Base-by-base conservation (phyloP, 176 grass and related monocot species). In the Triticum urartu region DNA sequence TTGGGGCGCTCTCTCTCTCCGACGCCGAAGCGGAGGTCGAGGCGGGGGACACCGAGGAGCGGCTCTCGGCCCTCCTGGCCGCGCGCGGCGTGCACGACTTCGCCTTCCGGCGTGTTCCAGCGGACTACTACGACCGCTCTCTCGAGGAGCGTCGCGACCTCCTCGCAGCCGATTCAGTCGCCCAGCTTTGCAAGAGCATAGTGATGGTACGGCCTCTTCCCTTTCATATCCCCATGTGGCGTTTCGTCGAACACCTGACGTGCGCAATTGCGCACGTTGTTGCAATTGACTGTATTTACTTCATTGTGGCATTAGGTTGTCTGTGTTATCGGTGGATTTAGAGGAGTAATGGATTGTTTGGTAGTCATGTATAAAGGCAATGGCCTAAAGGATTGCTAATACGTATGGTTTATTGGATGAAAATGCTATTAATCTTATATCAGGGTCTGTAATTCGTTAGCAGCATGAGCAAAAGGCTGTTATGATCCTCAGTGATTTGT, bases 121-220 rank as follows among this genome's bases (percentile, higher is more conserved):
- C 69, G 9, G 97, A 98, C 86, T 98, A 95, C 87, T 98, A 98
- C 71, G 93, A 95, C 38, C 87, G 84, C 12, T 5, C 84, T 72
- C 81, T 98, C 17, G 92, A 95, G 72, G 89, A 72, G 80, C 83
- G 97, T 66, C 79, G 90, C 30, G 73, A 86, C 6, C 79, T 98
- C n/a, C 91, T 98, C 77, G 66, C 60, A 1, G 90, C 94, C 21
- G 48, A 91, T 26, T 91, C 92, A 3, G 65, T 95, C 75, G 72
- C 91, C 21, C 92, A 98, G 81, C 94, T 98, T 32, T 98, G 97
- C 92, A 95, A 98, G 88, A 98, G 92, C 87, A 95, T 95, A 59
- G 94, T 95, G 67, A 84, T 98, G 92, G 96, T 98, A 91, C 73
- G 72, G n/a, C 0, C 12, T 21, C 36, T 80, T 5, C 48, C 65